Conservation (phyloP, 192 early-diverging fungal species). For the Coemansia sp. region DNA sequence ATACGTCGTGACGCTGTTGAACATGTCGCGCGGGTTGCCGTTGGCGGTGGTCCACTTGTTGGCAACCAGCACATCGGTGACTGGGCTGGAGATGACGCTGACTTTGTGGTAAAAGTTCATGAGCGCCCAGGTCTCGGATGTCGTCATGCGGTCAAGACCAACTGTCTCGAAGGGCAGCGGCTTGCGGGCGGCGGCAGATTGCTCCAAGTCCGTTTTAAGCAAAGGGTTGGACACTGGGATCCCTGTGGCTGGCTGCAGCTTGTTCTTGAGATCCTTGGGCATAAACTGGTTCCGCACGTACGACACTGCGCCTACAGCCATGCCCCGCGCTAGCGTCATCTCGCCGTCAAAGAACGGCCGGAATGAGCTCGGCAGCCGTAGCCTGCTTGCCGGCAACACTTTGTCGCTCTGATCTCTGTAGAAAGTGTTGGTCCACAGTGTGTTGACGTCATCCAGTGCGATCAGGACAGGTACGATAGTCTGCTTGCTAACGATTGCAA, state of each 20-base stretch:
- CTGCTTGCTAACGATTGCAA: constrained; percentile 40
- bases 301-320: constrained; percentile 47
- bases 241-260: constrained; percentile 27
- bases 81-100: constrained; percentile 22
- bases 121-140: constrained; percentile 41
- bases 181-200: neutral
- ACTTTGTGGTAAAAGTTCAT: constrained; percentile 44
- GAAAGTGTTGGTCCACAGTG: constrained; percentile 37
- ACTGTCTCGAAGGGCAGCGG: constrained; percentile 29
- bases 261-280: constrained; percentile 30
- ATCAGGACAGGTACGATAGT: constrained; percentile 44
- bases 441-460: constrained; percentile 53
- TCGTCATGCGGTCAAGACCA: constrained; percentile 26
- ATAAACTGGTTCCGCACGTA: constrained; percentile 33
- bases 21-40: constrained; percentile 53
- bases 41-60: constrained; percentile 46
- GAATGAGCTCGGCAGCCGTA: constrained; percentile 42
- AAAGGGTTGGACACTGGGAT: constrained; percentile 40
- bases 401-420: constrained; percentile 46
- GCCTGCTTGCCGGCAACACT: constrained; percentile 29
- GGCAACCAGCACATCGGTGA: constrained; percentile 39
- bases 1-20: constrained; percentile 43
- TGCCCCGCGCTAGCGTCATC: constrained; percentile 25
- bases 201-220: constrained; percentile 17
- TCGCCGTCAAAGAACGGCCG: constrained; percentile 46